Evolutionary conservation across 164 flowering plant species (phyloP).

Genomic region (Kalanchoe fedtschenkoi): DNA sequence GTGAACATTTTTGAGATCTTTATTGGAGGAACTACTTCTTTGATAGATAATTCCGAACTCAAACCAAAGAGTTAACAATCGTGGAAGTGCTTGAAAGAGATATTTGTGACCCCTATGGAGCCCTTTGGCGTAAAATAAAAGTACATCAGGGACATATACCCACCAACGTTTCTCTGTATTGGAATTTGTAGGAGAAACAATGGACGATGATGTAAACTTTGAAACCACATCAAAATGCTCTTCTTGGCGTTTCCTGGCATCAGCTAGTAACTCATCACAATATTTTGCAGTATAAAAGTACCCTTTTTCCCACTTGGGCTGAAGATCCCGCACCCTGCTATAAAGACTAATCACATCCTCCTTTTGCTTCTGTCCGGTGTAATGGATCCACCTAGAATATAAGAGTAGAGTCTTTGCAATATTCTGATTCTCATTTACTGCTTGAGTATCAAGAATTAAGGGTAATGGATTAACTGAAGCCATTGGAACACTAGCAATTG

Average conservation of each 20-base stretch:
- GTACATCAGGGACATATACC: constrained; percentile 68
- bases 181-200: constrained; percentile 23
- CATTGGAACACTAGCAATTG: constrained; percentile 68
- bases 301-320: constrained; percentile 96
- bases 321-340: constrained; percentile 81
- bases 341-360: constrained; percentile 88
- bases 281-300: constrained; percentile 91
- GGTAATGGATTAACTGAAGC: constrained; percentile 46
- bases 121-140: constrained; percentile 84
- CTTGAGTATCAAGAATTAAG: constrained; percentile 32
- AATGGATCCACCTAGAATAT: constrained; percentile 94
- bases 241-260: constrained; percentile 93
- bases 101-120: constrained; percentile 89
- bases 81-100: constrained; percentile 96
- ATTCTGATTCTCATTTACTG: constrained; percentile 52
- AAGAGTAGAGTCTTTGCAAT: constrained; percentile 83
- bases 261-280: constrained; percentile 86
- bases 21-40: constrained; percentile 43
- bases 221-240: constrained; percentile 43
- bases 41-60: constrained; percentile 85
- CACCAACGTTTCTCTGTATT: constrained; percentile 70
- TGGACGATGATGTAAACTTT: constrained; percentile 23
- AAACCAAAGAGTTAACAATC: constrained; percentile 96
- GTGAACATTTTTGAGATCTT: constrained; percentile 57
- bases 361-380: constrained; percentile 95